Evolutionary conservation across 208 protist species (phyloP).

Genomic region (Borovskyia barvae): DNA sequence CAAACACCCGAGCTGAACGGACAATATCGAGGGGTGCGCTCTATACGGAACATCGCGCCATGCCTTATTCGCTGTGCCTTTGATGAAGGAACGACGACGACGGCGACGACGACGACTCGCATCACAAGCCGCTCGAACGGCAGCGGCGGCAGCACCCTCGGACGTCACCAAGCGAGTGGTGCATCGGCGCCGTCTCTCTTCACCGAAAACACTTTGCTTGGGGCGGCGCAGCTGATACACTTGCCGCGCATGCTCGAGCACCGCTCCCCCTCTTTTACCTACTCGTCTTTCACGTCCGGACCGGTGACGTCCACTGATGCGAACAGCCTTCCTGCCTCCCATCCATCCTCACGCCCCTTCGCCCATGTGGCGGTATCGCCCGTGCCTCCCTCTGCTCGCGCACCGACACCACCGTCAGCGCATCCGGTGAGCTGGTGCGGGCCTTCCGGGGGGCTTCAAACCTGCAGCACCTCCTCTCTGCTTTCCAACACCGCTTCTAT

Average conservation of each 20-base stretch:
- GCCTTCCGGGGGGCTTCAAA: too few relatives aligned
- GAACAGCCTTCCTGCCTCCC: neutral
- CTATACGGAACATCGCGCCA: slow-evolving; percentile 13
- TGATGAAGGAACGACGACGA: neutral
- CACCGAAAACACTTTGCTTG: neutral
- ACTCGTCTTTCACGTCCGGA: neutral
- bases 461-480: slow-evolving; percentile 5
- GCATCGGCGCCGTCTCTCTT: neutral
- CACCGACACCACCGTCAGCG: neutral
- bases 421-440: neutral
- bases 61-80: slow-evolving; percentile 8
- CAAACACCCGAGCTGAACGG: too few relatives aligned
- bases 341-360: too few relatives aligned
- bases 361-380: too few relatives aligned
- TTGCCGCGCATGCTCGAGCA: neutral
- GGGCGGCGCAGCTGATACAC: neutral
- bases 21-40: slow-evolving; percentile 7
- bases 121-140: neutral
- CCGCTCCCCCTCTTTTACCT: slow-evolving; percentile 1
- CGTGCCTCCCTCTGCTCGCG: neutral
- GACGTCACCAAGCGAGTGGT: too few relatives aligned
- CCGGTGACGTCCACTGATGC: neutral
- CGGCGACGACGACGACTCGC: neutral
- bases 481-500: slow-evolving; percentile 1
- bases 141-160: neutral